A percentile compares a stretch with the other conserved stretches of the same genome.
phyloP scores from a whole-genome alignment of 1,139 yeast genomes.

The Candida sp. region DNA sequence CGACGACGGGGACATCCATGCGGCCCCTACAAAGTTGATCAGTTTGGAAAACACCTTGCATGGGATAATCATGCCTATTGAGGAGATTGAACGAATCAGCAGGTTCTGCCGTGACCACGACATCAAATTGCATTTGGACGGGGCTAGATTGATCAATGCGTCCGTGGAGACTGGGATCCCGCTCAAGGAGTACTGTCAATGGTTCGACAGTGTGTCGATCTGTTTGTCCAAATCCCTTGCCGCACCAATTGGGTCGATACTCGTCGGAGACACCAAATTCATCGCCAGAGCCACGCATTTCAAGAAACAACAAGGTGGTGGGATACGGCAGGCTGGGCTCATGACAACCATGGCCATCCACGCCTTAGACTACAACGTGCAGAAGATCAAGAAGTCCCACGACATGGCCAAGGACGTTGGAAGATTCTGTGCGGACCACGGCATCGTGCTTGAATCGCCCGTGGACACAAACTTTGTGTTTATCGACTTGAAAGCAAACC shows the following conservation, averaged over 20 bases:
- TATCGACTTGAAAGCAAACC: constrained; percentile 63
- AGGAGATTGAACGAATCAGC: constrained; percentile 42
- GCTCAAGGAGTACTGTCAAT: constrained; percentile 39
- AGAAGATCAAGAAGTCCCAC: constrained; percentile 65
- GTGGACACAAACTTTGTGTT: constrained; percentile 90
- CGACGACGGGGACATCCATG: constrained; percentile 52
- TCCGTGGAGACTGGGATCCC: constrained; percentile 44
- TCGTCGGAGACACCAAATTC: constrained; percentile 69
- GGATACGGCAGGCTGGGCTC: constrained; percentile 89
- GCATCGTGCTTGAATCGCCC: constrained; percentile 68
- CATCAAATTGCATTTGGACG: constrained; percentile 46
- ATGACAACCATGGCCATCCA: constrained; percentile 80
- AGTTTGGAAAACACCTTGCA: constrained; percentile 51
- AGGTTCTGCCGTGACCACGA: constrained; percentile 38
- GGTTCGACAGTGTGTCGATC: constrained; percentile 49
- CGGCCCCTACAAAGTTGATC: constrained; percentile 51
- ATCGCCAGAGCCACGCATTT: constrained; percentile 83
- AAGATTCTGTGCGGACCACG: constrained; percentile 50
- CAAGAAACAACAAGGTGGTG: constrained; percentile 95
- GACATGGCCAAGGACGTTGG: constrained; percentile 72
- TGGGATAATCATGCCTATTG: constrained; percentile 48
- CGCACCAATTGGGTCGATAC: constrained; percentile 92
- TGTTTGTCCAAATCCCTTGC: constrained; percentile 80
- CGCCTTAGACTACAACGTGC: constrained; percentile 79
- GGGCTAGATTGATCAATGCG: constrained; percentile 54